A percentile compares a stretch with the other conserved stretches of the same genome.
phyloP scores from a whole-genome alignment of 768 basidiomycete species.

The Auriscalpium vulgare region DNA sequence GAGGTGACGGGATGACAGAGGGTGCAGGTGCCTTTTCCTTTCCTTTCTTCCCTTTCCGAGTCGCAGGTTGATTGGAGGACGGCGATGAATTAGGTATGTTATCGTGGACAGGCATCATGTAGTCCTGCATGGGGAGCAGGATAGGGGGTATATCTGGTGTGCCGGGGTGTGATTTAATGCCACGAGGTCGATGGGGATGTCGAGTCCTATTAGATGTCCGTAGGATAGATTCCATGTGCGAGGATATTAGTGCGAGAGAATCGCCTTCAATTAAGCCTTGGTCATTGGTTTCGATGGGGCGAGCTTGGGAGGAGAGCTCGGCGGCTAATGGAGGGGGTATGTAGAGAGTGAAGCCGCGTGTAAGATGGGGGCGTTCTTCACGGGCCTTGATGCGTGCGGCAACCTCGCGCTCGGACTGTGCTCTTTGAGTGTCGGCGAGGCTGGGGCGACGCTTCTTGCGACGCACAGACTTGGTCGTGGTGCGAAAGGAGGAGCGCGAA shows the following conservation, averaged over 20 bases:
- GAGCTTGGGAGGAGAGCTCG: constrained; percentile 4
- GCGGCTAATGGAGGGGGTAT: constrained; percentile 32
- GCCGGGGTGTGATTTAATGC: constrained; percentile 1
- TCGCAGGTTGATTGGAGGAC: not conserved
- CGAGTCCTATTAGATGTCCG: not conserved
- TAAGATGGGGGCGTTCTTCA: constrained; percentile 48
- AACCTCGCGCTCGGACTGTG: constrained; percentile 51
- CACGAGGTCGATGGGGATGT: not conserved
- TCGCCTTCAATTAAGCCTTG: not conserved
- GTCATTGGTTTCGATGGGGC: not conserved
- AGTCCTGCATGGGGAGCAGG: constrained; percentile 21
- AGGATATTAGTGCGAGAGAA: not conserved
- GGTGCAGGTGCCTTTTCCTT: constrained; percentile 33
- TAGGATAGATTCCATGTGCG: not conserved
- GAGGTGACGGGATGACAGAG: not conserved
- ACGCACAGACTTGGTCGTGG: constrained; percentile 29
- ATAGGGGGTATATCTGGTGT: constrained; percentile 4
- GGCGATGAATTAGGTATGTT: not conserved
- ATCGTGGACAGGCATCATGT: constrained; percentile 27
- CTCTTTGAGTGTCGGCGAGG: constrained; percentile 38
- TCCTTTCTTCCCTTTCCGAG: constrained; percentile 31
- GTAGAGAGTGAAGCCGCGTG: constrained; percentile 61
- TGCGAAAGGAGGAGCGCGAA: constrained; percentile 29
- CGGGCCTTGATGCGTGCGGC: constrained; percentile 57
- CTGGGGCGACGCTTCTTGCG: constrained; percentile 41